phyloP scores from a whole-genome alignment of 495 filamentous ascomycete genomes.

The Penicillium parvum region DNA sequence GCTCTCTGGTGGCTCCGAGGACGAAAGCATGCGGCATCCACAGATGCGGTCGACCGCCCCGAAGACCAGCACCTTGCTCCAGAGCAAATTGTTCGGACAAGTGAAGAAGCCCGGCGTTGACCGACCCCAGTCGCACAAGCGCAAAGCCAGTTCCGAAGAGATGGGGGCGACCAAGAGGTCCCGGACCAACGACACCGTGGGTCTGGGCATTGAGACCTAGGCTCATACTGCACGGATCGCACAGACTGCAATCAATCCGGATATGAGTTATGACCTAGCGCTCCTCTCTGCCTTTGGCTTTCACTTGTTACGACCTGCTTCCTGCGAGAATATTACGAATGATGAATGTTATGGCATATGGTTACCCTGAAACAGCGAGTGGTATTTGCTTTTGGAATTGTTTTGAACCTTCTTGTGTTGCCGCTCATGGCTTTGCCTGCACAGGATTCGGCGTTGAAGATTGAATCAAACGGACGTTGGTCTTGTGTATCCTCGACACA shows the following conservation, averaged over 20 bases:
- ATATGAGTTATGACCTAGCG: slow-evolving; percentile 27
- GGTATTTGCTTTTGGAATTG: slow-evolving; percentile 6
- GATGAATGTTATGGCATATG: slow-evolving; percentile 28
- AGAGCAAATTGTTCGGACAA: slow-evolving; percentile 66
- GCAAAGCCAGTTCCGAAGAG: slow-evolving; percentile 50
- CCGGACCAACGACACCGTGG: slow-evolving; percentile 51
- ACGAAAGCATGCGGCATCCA: slow-evolving; percentile 24
- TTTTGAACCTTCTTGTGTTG: slow-evolving; percentile 5
- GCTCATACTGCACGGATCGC: slow-evolving; percentile 4
- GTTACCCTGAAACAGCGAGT: slow-evolving; percentile 16
- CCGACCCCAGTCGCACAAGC: slow-evolving; percentile 45
- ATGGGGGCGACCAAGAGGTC: slow-evolving; percentile 54
- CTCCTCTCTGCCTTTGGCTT: slow-evolving; percentile 9
- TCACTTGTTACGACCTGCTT: slow-evolving; percentile 21
- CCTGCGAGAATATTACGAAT: slow-evolving; percentile 25
- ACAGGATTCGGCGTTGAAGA: slow-evolving; percentile 12
- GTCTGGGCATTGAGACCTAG: slow-evolving; percentile 58
- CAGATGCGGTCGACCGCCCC: slow-evolving; percentile 25
- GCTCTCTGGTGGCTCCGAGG: slow-evolving; percentile 75
- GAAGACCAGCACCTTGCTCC: slow-evolving; percentile 45
- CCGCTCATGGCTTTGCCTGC: background rate
- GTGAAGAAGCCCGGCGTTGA: slow-evolving; percentile 55
- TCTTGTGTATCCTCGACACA: background rate
- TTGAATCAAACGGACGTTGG: background rate
- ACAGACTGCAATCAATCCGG: slow-evolving; percentile 3